Percentiles rank a stretch among this genome's conserved stretches.
These are phyloP conservation scores for Claviceps monticola DNA, from an alignment of 2,329 filamentous ascomycete species.

Conservation along the genomic window DNA sequence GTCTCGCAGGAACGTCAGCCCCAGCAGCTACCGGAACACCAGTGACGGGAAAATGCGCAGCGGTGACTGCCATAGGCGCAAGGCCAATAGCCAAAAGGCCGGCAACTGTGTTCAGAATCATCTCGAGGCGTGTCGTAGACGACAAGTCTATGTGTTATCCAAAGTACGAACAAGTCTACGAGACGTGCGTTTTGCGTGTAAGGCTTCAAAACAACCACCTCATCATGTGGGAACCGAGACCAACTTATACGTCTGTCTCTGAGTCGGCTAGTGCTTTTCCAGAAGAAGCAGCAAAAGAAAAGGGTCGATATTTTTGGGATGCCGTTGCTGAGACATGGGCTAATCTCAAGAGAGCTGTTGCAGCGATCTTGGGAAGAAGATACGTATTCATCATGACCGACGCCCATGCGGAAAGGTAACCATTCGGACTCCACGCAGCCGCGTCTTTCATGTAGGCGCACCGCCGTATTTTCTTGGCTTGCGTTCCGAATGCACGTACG, in stretches of 20 bases:
- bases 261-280: neutral
- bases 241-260: neutral
- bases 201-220: too few species aligned
- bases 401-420: too few species aligned
- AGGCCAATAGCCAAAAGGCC: constrained; percentile 14
- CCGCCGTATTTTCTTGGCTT: neutral
- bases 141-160: neutral
- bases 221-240: neutral
- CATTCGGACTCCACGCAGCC: neutral
- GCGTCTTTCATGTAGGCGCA: neutral
- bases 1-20: constrained; percentile 28
- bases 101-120: constrained; percentile 11
- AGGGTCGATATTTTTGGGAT: neutral
- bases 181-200: neutral
- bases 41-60: constrained; percentile 19
- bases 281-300: neutral
- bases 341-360: too few species aligned
- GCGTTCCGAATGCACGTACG: too few species aligned
- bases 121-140: neutral
- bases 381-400: too few species aligned
- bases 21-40: constrained; percentile 25
- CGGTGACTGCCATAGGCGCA: constrained; percentile 12
- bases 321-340: neutral
- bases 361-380: too few species aligned
- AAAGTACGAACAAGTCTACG: neutral